Base-by-base conservation (phyloP, 768 basidiomycete genomes). In the Naganishia antarctica region DNA sequence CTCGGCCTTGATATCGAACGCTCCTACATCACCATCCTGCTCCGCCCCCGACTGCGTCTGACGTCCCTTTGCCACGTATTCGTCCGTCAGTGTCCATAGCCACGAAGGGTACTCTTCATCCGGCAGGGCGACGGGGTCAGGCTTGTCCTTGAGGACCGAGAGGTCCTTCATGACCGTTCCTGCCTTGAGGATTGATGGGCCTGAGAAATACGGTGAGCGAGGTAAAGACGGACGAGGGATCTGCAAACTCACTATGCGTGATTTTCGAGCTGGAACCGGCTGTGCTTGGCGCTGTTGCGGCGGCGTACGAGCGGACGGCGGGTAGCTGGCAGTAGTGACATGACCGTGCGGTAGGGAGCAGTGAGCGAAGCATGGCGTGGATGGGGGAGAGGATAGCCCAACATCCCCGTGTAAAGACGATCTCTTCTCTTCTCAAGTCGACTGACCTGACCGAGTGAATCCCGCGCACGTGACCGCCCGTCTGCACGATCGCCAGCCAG, bases 71-170 rank as follows among this genome's bases (percentile, higher is more conserved):
- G 65, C 62, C 32, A 68, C 64, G 21, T 48, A 34, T 44, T 67
- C 50, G 23, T 85, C 76, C 21, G 89, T 78, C 41, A 91, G 72
- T 15, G 82, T 85, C 92, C 92, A 96, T 43, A 96, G 76, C 92
- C 92, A 96, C 7, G 83, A 75, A 3, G 92, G 92, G 75, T 96
- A 94, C 69, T 86, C 85, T 46, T 88, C 86, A 76, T 96, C 92
- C 0, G 87, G 80, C 12, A 82, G 78, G 1, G 92, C 89, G 25
- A 89, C 75, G 0, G 93, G 84, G 6, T 89, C 85, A 0, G 83
- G 79, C 72, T 92, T 88, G 59, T 84, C 86, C 76, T 94, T 94
- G 60, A 91, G 81, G 71, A 89, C 91, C 70, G 88, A 86, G 6
- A 89, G 73, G 2, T 91, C 91, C n/a, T 80, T 80, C n/a, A 96